Base-by-base conservation (phyloP, 768 basidiomycete species). In the Trametes villosa region DNA sequence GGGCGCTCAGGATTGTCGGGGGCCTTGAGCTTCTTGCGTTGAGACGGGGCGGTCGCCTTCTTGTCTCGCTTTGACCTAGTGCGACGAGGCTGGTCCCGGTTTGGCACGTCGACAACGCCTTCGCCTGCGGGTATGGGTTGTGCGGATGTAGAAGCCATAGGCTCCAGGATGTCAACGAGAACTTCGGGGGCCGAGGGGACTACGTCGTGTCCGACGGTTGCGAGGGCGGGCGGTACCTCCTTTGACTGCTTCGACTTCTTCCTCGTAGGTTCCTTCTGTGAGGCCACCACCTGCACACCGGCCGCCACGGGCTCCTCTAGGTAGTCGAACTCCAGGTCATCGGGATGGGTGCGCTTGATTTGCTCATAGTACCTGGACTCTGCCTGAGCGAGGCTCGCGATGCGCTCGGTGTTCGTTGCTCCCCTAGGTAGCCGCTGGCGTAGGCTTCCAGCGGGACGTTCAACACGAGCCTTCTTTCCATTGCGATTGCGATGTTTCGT, bases 361-460 rank as follows among this genome's bases (percentile, higher is more conserved):
- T 40, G 18, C 2, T 49, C 30, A 20, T 63, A 24, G 30, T 51
- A 51, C 26, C 18, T 17, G 4, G 22, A 49, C 46, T 63, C 65
- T 29, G 15, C 29, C 31, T 50, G 9, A n/a, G 57, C 30, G 34
- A 57, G 4, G 5, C 15, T 1, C 5, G 55, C 47, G 24, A 57
- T 22, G 8, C 46, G 55, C 30, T 48, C 26, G 18, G 27, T 27
- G 9, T 57, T 47, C 9, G 55, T 20, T 6, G 45, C 55, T 5
- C 18, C 26, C n/a, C 55, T 46, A 9, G 55, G 36, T 3, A 38
- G 17, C 2, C 36, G 36, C 18, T 47, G 22, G 15, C 55, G 55
- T n/a, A n/a, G 34, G 9, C 13, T 15, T 27, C 18, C 34, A 1
- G 26, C 33, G 7, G 45, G 45, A 0, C 22, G 15, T 4, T 45